A percentile compares a stretch with the other conserved stretches of the same genome.
These are phyloP conservation scores for Raddia guianensis DNA, from an alignment of 176 grass and related monocot species.

Conservation along the genomic window DNA sequence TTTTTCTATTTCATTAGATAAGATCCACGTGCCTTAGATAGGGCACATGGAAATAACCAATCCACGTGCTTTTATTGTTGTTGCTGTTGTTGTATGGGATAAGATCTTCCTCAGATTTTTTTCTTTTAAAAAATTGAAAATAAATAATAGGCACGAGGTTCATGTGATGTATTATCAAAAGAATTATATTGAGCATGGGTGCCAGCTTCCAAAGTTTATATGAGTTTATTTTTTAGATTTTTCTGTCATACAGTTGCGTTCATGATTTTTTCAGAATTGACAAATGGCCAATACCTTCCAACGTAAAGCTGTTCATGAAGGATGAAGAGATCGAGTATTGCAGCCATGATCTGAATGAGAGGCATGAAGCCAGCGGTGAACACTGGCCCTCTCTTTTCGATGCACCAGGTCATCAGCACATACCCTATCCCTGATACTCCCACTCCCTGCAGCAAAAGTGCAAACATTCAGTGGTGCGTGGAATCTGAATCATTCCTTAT, in stretches of 20 bases:
- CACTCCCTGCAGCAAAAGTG: constrained; percentile 48
- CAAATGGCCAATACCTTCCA: constrained; percentile 51
- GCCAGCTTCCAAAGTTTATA: background rate
- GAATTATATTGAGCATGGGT: background rate
- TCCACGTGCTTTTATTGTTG: no score
- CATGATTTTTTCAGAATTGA: background rate
- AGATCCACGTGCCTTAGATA: background rate
- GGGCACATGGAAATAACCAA: no score
- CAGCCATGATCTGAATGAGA: constrained; percentile 70
- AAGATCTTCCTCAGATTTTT: background rate
- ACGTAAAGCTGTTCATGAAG: constrained; percentile 65
- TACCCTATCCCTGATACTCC: constrained; percentile 62
- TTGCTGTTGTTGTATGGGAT: no score
- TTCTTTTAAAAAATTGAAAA: background rate
- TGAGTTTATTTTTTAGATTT: background rate
- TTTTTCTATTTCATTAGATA: background rate
- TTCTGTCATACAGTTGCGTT: background rate
- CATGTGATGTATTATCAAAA: background rate
- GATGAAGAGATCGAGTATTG: constrained; percentile 53
- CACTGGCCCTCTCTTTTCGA: constrained; percentile 65
- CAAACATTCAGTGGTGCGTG: constrained; percentile 16
- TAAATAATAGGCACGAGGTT: background rate
- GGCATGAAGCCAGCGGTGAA: constrained; percentile 77
- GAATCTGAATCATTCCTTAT: constrained; percentile 12
- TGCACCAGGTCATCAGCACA: constrained; percentile 70